phyloP scores from a whole-genome alignment of 768 basidiomycete species.

The Rhizopogon salebrosus region DNA sequence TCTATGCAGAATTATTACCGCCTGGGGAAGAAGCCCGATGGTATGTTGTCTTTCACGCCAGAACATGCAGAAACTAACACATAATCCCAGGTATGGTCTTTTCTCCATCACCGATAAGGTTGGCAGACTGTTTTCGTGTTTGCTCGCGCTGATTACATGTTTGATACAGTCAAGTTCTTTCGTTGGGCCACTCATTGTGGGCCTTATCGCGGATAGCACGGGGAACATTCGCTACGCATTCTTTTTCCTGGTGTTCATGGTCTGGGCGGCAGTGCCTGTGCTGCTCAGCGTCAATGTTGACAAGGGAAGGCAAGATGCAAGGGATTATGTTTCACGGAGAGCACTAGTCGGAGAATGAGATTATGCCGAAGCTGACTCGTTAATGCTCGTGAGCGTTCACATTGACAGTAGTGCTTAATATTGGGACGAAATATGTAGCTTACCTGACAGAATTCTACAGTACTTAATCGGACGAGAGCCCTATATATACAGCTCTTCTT shows the following conservation, averaged over 20 bases:
- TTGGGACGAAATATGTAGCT: too few species aligned
- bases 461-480: too few species aligned
- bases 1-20: constrained; percentile 84
- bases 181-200: constrained; percentile 85
- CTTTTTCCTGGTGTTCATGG: constrained; percentile 79
- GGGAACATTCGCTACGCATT: constrained; percentile 92
- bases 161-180: constrained; percentile 76
- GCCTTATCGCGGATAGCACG: constrained; percentile 80
- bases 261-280: constrained; percentile 77
- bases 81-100: constrained; percentile 49
- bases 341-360: not conserved
- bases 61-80: not conserved
- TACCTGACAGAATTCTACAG: too few species aligned
- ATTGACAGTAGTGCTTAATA: too few species aligned
- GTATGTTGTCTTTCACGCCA: constrained; percentile 32
- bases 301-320: constrained; percentile 51
- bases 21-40: constrained; percentile 86
- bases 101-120: constrained; percentile 92
- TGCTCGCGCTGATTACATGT: not conserved
- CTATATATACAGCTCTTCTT: too few species aligned
- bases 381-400: too few species aligned
- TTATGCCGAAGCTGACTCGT: too few species aligned
- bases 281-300: constrained; percentile 68
- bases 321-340: constrained; percentile 19
- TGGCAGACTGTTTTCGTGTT: constrained; percentile 6